These are phyloP conservation scores for Plenodomus tracheiphilus DNA, from an alignment of 2,329 filamentous ascomycete species.

Conservation along the genomic window DNA sequence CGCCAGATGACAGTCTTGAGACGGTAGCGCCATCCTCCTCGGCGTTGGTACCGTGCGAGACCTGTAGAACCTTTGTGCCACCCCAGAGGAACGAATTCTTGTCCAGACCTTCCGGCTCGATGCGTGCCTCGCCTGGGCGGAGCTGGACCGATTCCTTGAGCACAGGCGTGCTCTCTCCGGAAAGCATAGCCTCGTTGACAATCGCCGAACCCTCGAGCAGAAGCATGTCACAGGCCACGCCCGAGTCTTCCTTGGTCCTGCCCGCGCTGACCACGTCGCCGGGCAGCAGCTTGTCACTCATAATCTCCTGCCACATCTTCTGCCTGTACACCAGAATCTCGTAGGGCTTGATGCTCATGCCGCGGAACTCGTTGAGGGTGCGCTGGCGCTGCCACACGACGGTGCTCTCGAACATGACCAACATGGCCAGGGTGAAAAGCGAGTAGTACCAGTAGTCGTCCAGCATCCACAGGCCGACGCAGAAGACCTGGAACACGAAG, in stretches of 20 bases:
- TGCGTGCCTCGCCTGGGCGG: constrained; percentile 74
- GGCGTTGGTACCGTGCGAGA: constrained; percentile 82
- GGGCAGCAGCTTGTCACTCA: constrained; percentile 88
- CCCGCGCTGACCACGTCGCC: constrained; percentile 91
- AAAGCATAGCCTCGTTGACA: constrained; percentile 99
- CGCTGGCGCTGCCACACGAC: constrained; percentile 99
- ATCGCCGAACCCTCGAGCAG: constrained; percentile 93
- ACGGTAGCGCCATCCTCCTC: constrained; percentile 64
- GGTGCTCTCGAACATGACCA: constrained; percentile 95
- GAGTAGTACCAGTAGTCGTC: constrained; percentile 99
- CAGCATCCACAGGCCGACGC: constrained; percentile 96
- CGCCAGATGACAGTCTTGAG: constrained; percentile 72
- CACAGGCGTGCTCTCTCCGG: constrained; percentile 94
- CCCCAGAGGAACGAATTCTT: constrained; percentile 97
- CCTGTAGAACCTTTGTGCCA: constrained; percentile 94
- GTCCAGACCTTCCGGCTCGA: constrained; percentile 90
- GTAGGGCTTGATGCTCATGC: constrained; percentile 99
- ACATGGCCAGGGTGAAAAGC: constrained; percentile 97
- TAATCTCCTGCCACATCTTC: constrained; percentile 83
- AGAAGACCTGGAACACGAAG: constrained; percentile 99
- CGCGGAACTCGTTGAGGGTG: constrained; percentile 92
- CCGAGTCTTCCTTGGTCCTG: constrained; percentile 94
- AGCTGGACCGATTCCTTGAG: constrained; percentile 95
- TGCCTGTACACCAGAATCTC: constrained; percentile 88
- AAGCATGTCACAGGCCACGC: constrained; percentile 96